These are phyloP conservation scores for Xylona heveae DNA, from an alignment of 495 filamentous ascomycete genomes.

Conservation along the genomic window DNA sequence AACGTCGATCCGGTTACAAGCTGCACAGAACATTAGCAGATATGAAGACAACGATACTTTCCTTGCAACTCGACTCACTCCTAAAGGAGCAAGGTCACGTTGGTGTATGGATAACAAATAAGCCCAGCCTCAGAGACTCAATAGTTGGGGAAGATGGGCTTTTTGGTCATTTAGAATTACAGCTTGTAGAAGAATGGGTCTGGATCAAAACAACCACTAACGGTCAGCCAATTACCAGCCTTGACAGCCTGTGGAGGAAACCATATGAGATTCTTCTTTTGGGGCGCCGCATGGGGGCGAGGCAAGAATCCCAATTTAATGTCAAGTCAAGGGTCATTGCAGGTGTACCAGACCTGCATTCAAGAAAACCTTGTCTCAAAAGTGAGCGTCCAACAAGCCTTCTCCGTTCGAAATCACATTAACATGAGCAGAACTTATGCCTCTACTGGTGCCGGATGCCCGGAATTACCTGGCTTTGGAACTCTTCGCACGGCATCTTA, in stretches of 20 bases:
- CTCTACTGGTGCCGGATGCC: slow-evolving; percentile 13
- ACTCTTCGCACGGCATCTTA: slow-evolving; percentile 73
- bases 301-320: slow-evolving; percentile 1
- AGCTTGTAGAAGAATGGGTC: slow-evolving; percentile 60
- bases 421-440: slow-evolving; percentile 22
- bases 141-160: slow-evolving; percentile 30
- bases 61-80: slow-evolving; percentile 31
- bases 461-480: slow-evolving; percentile 46
- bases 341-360: slow-evolving; percentile 78
- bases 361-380: slow-evolving; percentile 62
- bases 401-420: slow-evolving; percentile 9
- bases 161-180: slow-evolving; percentile 41
- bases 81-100: slow-evolving; percentile 32
- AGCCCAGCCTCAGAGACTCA: slow-evolving; percentile 29
- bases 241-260: slow-evolving; percentile 53
- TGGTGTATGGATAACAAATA: slow-evolving; percentile 84
- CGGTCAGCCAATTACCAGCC: slow-evolving; percentile 48
- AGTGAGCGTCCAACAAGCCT: slow-evolving; percentile 2
- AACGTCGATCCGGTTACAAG: slow-evolving; percentile 42
- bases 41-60: slow-evolving; percentile 21
- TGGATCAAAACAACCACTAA: slow-evolving; percentile 67
- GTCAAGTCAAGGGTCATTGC: slow-evolving; percentile 33
- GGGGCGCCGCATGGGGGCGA: slow-evolving; percentile 15
- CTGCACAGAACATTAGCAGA: slow-evolving; percentile 22
- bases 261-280: slow-evolving; percentile 75